phyloP scores from a whole-genome alignment of 129 eudicot species.

The Glebionis coronaria region DNA sequence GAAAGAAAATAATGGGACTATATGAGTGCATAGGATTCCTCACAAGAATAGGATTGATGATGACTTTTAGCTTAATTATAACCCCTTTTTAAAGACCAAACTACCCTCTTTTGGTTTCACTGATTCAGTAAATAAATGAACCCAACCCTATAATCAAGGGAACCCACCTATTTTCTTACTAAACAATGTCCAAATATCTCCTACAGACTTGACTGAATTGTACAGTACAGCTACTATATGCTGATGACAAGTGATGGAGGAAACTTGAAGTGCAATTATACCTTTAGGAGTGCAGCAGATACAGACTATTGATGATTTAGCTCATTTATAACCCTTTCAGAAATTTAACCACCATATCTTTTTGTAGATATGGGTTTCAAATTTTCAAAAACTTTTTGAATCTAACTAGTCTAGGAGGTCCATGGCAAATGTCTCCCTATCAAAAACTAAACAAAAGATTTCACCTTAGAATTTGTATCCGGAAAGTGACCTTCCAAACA shows the following conservation, averaged over 20 bases:
- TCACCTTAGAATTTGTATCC: too few relatives aligned
- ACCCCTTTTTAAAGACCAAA: conserved; percentile 15
- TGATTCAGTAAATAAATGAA: neutral
- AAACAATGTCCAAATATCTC: conserved; percentile 1
- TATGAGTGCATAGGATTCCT: conserved; percentile 37
- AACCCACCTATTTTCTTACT: conserved; percentile 1
- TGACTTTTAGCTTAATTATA: conserved; percentile 29
- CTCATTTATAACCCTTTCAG: too few relatives aligned
- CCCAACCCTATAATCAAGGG: neutral
- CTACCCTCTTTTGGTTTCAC: conserved; percentile 23
- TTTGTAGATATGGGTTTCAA: too few relatives aligned
- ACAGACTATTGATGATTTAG: conserved; percentile 1
- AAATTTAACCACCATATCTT: too few relatives aligned
- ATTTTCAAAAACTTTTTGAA: too few relatives aligned
- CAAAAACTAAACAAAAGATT: too few relatives aligned
- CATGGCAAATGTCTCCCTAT: too few relatives aligned
- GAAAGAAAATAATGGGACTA: conserved; percentile 26
- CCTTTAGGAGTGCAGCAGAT: conserved; percentile 30
- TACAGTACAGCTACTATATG: conserved; percentile 26
- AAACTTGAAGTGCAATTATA: conserved; percentile 27
- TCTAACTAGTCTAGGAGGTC: too few relatives aligned
- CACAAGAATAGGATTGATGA: conserved; percentile 23
- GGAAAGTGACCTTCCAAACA: too few relatives aligned
- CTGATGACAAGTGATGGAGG: conserved; percentile 31
- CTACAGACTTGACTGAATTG: conserved; percentile 19